Percentiles rank a stretch among this genome's conserved stretches.
phyloP scores from a whole-genome alignment of 2,329 filamentous ascomycete species.

The Magnaporthales sp. region DNA sequence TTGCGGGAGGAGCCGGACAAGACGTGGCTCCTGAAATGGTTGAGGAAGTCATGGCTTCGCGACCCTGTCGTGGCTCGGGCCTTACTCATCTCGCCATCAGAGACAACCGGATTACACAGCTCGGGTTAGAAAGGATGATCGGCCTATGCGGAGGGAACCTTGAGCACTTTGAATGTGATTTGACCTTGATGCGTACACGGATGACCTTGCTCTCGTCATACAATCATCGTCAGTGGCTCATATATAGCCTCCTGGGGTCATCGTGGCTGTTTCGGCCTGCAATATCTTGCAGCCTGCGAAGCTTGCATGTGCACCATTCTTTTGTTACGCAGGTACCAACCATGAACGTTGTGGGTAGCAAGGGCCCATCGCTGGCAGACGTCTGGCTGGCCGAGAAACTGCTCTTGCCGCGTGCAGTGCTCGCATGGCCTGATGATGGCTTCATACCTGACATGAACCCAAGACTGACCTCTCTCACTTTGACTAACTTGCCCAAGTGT shows the following conservation, averaged over 20 bases:
- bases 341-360: constrained; percentile 16
- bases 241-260: constrained; percentile 35
- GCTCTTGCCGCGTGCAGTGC: constrained; percentile 31
- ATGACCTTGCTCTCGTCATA: constrained; percentile 7
- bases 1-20: constrained; percentile 16
- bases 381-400: constrained; percentile 35
- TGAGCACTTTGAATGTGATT: constrained; percentile 43
- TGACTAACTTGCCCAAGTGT: constrained; percentile 45
- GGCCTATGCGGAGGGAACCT: constrained; percentile 34
- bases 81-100: constrained; percentile 49
- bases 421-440: constrained; percentile 29
- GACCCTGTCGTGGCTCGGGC: constrained; percentile 20
- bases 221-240: constrained; percentile 16
- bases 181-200: constrained; percentile 20
- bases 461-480: constrained; percentile 39
- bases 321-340: constrained; percentile 46
- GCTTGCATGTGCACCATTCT: constrained; percentile 50
- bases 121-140: constrained; percentile 34
- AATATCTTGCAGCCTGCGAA: constrained; percentile 42
- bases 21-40: constrained; percentile 8
- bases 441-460: constrained; percentile 50
- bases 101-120: constrained; percentile 35
- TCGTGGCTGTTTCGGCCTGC: constrained; percentile 42
- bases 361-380: constrained; percentile 22
- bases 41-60: constrained; percentile 12